Conservation (phyloP, 2,329 filamentous ascomycete species). For the Colletotrichum gigasporum region DNA sequence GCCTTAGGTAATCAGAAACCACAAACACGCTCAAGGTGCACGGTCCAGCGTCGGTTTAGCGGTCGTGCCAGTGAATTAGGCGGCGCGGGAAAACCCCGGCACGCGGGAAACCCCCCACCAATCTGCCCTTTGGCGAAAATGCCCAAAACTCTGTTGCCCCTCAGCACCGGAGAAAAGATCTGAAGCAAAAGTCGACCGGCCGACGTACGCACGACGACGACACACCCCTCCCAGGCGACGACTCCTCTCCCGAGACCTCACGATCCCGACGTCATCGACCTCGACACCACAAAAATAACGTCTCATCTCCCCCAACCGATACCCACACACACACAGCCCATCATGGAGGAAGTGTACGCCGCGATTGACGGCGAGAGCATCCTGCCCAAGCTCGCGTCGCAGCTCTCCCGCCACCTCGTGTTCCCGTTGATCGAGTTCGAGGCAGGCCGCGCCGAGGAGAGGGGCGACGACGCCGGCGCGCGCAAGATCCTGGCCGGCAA, state of each 20-base stretch:
- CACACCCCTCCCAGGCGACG: slow-evolving; percentile 2
- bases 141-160: slow-evolving; percentile 35
- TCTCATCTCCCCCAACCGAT: neutral
- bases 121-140: slow-evolving; percentile 33
- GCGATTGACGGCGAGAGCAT: slow-evolving; percentile 57
- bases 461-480: slow-evolving; percentile 65
- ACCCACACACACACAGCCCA: slow-evolving; percentile 22
- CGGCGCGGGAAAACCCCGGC: slow-evolving; percentile 31
- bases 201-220: slow-evolving; percentile 13
- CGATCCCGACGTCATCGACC: slow-evolving; percentile 38
- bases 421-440: slow-evolving; percentile 96
- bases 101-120: slow-evolving; percentile 32
- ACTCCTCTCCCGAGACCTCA: slow-evolving; percentile 10
- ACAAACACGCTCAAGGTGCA: neutral
- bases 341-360: slow-evolving; percentile 34
- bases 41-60: neutral
- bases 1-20: neutral
- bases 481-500: slow-evolving; percentile 85
- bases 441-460: slow-evolving; percentile 82
- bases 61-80: neutral
- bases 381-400: slow-evolving; percentile 86
- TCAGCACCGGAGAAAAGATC: slow-evolving; percentile 27
- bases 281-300: slow-evolving; percentile 19
- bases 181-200: slow-evolving; percentile 11
- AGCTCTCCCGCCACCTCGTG: slow-evolving; percentile 95